Base-by-base conservation (phyloP, 164 flowering plant genomes). In the Berberis vulgaris region DNA sequence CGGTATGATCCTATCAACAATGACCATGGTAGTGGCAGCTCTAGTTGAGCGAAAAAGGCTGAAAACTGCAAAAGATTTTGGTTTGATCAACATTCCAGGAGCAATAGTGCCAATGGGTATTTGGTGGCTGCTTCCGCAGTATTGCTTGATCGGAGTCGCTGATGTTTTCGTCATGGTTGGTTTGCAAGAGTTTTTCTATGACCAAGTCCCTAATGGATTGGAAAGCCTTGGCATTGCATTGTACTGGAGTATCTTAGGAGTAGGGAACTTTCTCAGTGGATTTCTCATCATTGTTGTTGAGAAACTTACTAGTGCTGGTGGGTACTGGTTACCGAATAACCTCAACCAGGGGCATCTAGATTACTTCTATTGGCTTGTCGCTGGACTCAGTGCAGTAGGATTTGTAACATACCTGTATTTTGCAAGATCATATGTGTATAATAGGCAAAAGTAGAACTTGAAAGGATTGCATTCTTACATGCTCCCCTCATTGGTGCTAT, bases 101-200 rank as follows among this genome's bases (percentile, higher is more conserved):
- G 73, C 57, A 44, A 65, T 66, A 6, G 58, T 73, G 41, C 77
- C 77, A 38, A 73, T 69, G 77, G 63, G 70, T 45, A 49, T 65
- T 1, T 66, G 70, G 67, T 61, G 7, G 65, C 65, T 13, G 65
- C 65, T 5, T 65, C 69, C 45, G 61, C 73, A 1, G 26, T 26
- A 52, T 65, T 26, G 26, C 26, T 26, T 26, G 26, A 26, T 26
- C 26, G 26, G 26, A 26, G 26, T 26, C 26, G 26, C 26, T 26
- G 26, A 26, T 26, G 26, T 26, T 26, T 26, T 26, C 0, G 26
- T 26, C 26, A 26, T 26, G 26, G 26, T 26, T 0, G 26, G 26
- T 26, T 26, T 26, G 26, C 26, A 26, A 26, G 26, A 26, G 26
- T 26, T 26, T 26, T 26, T 26, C 26, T 26, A 26, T 26, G 26